Percentiles rank a stretch among this genome's conserved stretches.
Conservation (phyloP, 2,329 filamentous ascomycete genomes). For the Xylariales sp. region DNA sequence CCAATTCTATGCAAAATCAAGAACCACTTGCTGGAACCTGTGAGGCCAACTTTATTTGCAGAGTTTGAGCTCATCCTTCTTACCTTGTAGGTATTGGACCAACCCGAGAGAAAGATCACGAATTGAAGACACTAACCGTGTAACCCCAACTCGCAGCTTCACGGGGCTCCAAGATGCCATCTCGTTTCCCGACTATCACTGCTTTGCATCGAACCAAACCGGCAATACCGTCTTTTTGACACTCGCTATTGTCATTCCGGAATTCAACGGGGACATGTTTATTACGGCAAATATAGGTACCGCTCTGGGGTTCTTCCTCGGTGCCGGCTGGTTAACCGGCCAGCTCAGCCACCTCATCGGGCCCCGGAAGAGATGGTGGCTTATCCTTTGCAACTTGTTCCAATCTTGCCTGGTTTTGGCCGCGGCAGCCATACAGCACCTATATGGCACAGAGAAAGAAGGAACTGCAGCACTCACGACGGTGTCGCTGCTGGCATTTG, state of each 20-base stretch:
- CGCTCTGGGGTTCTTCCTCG: constrained; percentile 51
- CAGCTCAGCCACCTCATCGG: constrained; percentile 52
- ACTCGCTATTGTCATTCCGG: constrained; percentile 44
- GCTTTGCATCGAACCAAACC: constrained; percentile 62
- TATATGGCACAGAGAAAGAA: constrained; percentile 27
- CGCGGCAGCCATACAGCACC: constrained; percentile 44
- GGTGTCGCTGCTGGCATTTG: constrained; percentile 48
- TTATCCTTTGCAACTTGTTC: constrained; percentile 48
- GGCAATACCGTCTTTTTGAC: constrained; percentile 60
- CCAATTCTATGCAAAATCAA: constrained; percentile 14
- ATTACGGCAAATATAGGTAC: constrained; percentile 49
- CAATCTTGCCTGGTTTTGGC: constrained; percentile 51
- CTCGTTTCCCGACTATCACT: constrained; percentile 57
- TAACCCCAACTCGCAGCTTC: constrained; percentile 21
- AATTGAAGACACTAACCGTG: neutral
- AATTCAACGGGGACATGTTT: constrained; percentile 43
- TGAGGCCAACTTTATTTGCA: constrained; percentile 34
- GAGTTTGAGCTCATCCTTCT: constrained; percentile 42
- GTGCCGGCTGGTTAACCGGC: constrained; percentile 50
- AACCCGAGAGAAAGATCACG: neutral
- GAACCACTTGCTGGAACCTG: constrained; percentile 21
- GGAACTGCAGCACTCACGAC: constrained; percentile 36
- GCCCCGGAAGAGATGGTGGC: constrained; percentile 46
- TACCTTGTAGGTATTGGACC: constrained; percentile 32
- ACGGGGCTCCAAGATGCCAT: constrained; percentile 54